Percentiles rank a stretch among this genome's conserved stretches.
Evolutionary conservation across 108 stramenopile genomes (phyloP).

Genomic region (Hondaea fermentalgiana): DNA sequence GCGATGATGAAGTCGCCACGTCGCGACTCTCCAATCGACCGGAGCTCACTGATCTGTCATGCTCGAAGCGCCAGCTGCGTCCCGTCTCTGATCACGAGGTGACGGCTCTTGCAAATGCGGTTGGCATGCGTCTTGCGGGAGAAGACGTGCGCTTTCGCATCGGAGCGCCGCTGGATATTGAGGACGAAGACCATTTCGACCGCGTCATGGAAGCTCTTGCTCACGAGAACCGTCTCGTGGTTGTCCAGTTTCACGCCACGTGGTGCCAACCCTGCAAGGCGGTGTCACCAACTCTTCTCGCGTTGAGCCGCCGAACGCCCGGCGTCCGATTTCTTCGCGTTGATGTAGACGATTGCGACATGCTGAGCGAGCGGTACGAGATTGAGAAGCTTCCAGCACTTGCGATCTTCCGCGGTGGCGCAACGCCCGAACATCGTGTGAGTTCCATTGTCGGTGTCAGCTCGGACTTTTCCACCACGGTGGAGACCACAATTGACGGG

Average conservation of each 20-base stretch:
- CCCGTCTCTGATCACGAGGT: not conserved
- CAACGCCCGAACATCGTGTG: not conserved
- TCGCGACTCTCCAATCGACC: not conserved
- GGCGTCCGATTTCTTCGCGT: slow-evolving; percentile 1
- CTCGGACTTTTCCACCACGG: not conserved
- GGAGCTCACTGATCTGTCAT: slow-evolving; percentile 10
- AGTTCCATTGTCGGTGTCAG: not conserved
- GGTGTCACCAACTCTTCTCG: not conserved
- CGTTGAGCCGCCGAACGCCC: not conserved
- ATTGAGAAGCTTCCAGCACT: slow-evolving; percentile 8
- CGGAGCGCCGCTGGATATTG: not conserved
- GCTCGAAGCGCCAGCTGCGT: slow-evolving; percentile 1
- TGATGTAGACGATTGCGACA: slow-evolving; percentile 28
- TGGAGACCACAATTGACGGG: not conserved
- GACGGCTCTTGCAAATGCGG: not conserved
- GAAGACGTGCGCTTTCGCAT: not conserved
- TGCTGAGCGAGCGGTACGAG: not conserved
- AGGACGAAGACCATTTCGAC: slow-evolving; percentile 22
- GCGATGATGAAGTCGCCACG: not conserved
- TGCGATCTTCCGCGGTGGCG: slow-evolving; percentile 11
- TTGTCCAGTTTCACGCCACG: slow-evolving; percentile 9
- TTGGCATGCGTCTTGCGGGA: not conserved
- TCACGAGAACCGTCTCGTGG: not conserved
- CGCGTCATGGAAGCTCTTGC: not conserved
- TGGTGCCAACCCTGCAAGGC: slow-evolving; percentile 27